Conservation (phyloP, 1,284 basidiomycete species). For the Veloporphyrellus conicus region DNA sequence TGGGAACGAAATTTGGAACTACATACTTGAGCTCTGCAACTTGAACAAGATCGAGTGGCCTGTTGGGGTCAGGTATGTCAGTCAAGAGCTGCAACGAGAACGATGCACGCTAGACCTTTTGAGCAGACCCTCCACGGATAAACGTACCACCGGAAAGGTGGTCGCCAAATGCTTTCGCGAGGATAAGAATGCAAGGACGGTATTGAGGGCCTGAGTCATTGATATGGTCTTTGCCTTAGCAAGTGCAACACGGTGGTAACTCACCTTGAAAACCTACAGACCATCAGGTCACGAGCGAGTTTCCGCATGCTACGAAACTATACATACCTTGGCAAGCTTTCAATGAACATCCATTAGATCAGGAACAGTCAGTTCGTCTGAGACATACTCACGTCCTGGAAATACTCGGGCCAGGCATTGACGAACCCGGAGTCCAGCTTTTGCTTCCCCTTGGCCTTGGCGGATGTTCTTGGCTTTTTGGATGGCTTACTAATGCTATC, state of each 20-base stretch:
- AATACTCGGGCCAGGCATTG: slow-evolving; percentile 54
- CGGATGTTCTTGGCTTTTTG: slow-evolving; percentile 23
- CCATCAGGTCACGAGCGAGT: neutral
- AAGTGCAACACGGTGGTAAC: slow-evolving; percentile 13
- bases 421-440: slow-evolving; percentile 8
- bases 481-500: slow-evolving; percentile 6
- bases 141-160: slow-evolving; percentile 73
- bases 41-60: slow-evolving; percentile 73
- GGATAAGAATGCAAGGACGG: slow-evolving; percentile 84
- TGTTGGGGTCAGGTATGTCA: slow-evolving; percentile 30
- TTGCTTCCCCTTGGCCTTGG: slow-evolving; percentile 23
- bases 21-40: slow-evolving; percentile 83
- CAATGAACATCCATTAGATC: neutral
- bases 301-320: too few species aligned
- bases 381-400: slow-evolving; percentile 52
- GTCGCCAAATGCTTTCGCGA: slow-evolving; percentile 79
- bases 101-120: slow-evolving; percentile 50
- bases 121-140: slow-evolving; percentile 74
- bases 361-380: too few species aligned
- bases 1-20: neutral
- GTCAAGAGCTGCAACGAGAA: neutral
- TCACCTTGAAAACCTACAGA: slow-evolving; percentile 33
- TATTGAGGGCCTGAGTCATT: slow-evolving; percentile 70
- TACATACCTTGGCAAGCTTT: slow-evolving; percentile 30
- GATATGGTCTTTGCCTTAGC: neutral